Conservation (phyloP, 352 stramenopile species). For the Phytophthora cactorum region DNA sequence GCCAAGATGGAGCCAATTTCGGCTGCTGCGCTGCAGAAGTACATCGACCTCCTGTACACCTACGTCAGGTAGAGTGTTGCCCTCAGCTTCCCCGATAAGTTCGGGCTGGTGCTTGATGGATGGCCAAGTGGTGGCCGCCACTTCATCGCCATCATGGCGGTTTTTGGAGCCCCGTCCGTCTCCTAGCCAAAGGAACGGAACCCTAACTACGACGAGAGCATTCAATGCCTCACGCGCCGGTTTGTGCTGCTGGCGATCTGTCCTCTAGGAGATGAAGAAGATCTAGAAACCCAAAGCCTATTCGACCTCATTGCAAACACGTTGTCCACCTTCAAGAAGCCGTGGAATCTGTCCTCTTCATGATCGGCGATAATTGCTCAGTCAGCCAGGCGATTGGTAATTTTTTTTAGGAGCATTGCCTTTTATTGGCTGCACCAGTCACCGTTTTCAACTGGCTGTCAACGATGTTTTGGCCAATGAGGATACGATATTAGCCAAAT, state of each 20-base stretch:
- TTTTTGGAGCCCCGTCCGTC: neutral
- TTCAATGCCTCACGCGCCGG: no score
- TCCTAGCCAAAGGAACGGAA: neutral
- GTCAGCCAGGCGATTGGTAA: neutral
- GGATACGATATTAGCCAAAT: neutral
- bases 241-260: no score
- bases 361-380: slow-evolving; percentile 3
- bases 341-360: slow-evolving; percentile 1
- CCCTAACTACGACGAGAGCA: neutral
- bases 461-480: neutral
- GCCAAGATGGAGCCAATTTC: no score
- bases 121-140: no score
- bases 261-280: neutral
- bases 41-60: no score
- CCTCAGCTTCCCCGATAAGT: no score
- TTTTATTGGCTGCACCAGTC: neutral
- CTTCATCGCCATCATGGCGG: no score
- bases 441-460: neutral
- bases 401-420: neutral
- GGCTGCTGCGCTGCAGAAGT: no score
- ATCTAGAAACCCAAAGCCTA: neutral
- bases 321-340: neutral
- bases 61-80: no score
- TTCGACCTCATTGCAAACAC: neutral
- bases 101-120: no score